These are phyloP conservation scores for Cercospora canescens DNA, from an alignment of 2,329 filamentous ascomycete genomes.

Conservation along the genomic window DNA sequence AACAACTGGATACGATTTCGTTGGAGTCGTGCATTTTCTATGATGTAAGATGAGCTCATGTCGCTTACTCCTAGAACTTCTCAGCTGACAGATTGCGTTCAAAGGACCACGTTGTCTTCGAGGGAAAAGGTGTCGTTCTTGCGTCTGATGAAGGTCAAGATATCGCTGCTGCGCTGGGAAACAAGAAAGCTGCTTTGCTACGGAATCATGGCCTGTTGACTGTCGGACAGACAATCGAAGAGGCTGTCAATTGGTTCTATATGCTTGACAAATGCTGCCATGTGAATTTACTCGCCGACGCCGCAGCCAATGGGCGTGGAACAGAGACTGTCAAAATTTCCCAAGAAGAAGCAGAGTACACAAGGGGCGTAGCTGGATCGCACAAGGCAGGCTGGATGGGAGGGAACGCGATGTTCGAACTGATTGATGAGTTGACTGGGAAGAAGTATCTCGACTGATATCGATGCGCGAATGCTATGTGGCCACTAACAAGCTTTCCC, in stretches of 20 bases:
- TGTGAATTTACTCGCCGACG: conserved; percentile 51
- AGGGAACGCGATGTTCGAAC: conserved; percentile 21
- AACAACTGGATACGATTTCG: conserved; percentile 41
- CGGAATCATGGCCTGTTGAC: conserved; percentile 47
- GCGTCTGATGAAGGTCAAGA: conserved; percentile 41
- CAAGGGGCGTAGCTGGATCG: conserved; percentile 14
- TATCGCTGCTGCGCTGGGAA: conserved; percentile 40
- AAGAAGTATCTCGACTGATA: conserved; percentile 21
- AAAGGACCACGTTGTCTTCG: conserved; percentile 37
- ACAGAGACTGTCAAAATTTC: conserved; percentile 64
- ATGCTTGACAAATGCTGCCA: conserved; percentile 39
- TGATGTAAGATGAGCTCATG: conserved; percentile 4
- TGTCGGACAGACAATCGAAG: conserved; percentile 40
- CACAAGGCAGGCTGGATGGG: conserved; percentile 20
- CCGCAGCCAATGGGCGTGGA: conserved; percentile 61
- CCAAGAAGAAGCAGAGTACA: conserved; percentile 63
- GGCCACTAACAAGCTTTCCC: too few species aligned
- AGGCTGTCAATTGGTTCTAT: conserved; percentile 41
- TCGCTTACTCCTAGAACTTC: too few species aligned
- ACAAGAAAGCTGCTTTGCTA: conserved; percentile 38
- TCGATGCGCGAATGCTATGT: neutral
- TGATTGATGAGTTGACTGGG: conserved; percentile 23
- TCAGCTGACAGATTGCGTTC: neutral
- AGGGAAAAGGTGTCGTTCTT: conserved; percentile 46
- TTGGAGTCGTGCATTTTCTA: conserved; percentile 43